These are phyloP conservation scores for Aleurites moluccanus DNA, from an alignment of 441 rosid genomes.

Conservation along the genomic window DNA sequence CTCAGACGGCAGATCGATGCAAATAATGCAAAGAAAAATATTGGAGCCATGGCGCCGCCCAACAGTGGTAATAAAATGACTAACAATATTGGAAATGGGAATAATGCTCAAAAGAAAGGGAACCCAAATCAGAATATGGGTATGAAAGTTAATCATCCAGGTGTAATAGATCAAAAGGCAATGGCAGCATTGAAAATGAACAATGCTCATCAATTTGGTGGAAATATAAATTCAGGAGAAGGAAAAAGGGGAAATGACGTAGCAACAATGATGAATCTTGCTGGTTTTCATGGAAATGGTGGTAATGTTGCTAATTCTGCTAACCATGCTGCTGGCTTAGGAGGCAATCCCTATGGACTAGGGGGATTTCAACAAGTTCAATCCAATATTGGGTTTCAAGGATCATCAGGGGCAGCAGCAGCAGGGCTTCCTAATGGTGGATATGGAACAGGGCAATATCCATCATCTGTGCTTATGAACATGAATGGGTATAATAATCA, in stretches of 20 bases:
- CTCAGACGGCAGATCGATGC: conserved; percentile 44
- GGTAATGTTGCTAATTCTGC: conserved; percentile 13
- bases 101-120: conserved; percentile 55
- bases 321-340: conserved; percentile 26
- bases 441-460: conserved; percentile 32
- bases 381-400: conserved; percentile 37
- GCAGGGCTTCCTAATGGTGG: conserved; percentile 29
- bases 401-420: conserved; percentile 26
- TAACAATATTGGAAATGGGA: conserved; percentile 34
- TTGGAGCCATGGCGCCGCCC: conserved; percentile 29
- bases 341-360: conserved; percentile 33
- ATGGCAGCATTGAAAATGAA: conserved; percentile 54
- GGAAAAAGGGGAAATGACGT: conserved; percentile 44
- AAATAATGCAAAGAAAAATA: conserved; percentile 47
- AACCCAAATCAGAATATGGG: conserved; percentile 52
- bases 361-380: conserved; percentile 36
- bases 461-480: conserved; percentile 48
- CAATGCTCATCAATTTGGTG: conserved; percentile 34
- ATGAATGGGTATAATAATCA: conserved; percentile 45
- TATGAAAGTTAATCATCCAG: conserved; percentile 32
- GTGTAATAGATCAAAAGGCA: conserved; percentile 41
- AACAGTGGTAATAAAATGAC: conserved; percentile 34
- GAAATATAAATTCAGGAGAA: conserved; percentile 31
- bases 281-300: conserved; percentile 42
- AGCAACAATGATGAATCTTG: conserved; percentile 49